phyloP scores from a whole-genome alignment of 176 grass and related monocot genomes.

The Cymbopogon citratus region DNA sequence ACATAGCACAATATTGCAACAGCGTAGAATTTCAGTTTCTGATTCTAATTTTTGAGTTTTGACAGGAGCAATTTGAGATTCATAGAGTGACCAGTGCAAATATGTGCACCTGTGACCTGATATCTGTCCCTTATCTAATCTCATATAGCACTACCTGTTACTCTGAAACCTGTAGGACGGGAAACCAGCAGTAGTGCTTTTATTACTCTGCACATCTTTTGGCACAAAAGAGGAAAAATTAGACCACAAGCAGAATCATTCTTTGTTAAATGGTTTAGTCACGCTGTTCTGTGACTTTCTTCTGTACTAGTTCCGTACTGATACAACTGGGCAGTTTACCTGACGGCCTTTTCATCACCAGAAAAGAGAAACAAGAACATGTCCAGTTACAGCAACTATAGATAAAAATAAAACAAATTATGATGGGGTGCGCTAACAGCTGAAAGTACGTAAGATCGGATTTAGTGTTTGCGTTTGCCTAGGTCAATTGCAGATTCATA shows the following conservation, averaged over 20 bases:
- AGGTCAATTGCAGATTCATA: no score
- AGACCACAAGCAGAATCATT: background rate
- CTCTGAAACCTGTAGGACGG: background rate
- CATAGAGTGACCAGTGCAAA: background rate
- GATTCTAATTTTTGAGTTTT: background rate
- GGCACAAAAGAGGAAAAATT: background rate
- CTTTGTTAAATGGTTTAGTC: background rate
- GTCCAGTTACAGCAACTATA: background rate
- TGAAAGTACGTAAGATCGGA: no score
- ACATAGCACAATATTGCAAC: background rate
- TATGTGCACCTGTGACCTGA: background rate
- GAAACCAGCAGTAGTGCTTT: background rate
- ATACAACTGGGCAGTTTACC: background rate
- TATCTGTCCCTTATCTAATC: background rate
- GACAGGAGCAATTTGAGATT: background rate
- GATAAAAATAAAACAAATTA: background rate
- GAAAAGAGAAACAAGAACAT: background rate
- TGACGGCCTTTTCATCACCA: background rate
- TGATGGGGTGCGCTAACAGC: no score
- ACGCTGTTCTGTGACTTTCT: background rate
- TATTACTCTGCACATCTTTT: no score
- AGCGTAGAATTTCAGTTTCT: background rate
- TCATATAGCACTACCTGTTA: background rate
- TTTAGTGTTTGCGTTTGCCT: no score
- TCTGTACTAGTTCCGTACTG: background rate